phyloP scores from a whole-genome alignment of 140 eudicot genomes.

The Senecio squalidus region DNA sequence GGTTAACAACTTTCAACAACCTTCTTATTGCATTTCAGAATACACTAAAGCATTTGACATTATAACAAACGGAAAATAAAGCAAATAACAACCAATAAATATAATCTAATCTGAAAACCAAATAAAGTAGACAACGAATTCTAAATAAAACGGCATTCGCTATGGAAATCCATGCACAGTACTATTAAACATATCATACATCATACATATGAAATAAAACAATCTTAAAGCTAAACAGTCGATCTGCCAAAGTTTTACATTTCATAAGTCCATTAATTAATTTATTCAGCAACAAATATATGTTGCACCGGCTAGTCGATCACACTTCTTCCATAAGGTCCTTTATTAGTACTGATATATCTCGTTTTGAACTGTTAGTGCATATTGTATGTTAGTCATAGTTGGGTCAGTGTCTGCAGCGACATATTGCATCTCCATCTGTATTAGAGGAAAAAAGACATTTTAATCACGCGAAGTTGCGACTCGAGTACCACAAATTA shows the following conservation, averaged over 20 bases:
- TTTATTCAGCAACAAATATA: slow-evolving; percentile 29
- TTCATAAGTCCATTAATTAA: slow-evolving; percentile 10
- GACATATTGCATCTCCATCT: slow-evolving; percentile 60
- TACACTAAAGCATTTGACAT: too few relatives aligned
- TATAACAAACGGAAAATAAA: too few relatives aligned
- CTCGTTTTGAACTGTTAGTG: slow-evolving; percentile 56
- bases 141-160: background rate
- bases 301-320: slow-evolving; percentile 25
- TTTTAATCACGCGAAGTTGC: background rate
- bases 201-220: slow-evolving; percentile 19
- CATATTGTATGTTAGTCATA: slow-evolving; percentile 39
- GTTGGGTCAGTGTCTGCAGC: slow-evolving; percentile 35
- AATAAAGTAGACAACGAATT: too few relatives aligned
- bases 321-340: slow-evolving; percentile 13
- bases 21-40: too few relatives aligned
- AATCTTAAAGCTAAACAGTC: slow-evolving; percentile 14
- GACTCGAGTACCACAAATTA: background rate
- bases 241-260: slow-evolving; percentile 22
- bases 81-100: background rate
- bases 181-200: slow-evolving; percentile 6
- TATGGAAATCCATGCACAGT: slow-evolving; percentile 6
- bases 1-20: too few relatives aligned
- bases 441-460: slow-evolving; percentile 8
- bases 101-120: background rate
- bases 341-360: slow-evolving; percentile 45